phyloP scores from a whole-genome alignment of 768 basidiomycete species.

The Naganishia friedmannii region DNA sequence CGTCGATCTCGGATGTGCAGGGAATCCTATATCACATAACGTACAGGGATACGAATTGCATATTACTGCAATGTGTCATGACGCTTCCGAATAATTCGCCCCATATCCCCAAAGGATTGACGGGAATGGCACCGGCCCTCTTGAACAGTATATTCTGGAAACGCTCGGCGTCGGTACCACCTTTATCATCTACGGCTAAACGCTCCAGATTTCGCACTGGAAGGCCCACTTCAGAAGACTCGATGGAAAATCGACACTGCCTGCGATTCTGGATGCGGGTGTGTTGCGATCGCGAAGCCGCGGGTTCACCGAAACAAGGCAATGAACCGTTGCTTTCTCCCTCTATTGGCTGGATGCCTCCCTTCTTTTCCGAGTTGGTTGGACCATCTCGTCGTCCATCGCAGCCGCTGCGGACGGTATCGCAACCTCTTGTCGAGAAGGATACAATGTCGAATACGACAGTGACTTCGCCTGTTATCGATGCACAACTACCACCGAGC shows the following conservation, averaged over 20 bases:
- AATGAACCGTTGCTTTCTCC: constrained; percentile 2
- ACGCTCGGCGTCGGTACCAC: constrained; percentile 27
- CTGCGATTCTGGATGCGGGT: constrained; percentile 31
- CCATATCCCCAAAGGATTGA: neutral
- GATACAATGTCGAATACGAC: neutral
- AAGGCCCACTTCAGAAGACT: neutral
- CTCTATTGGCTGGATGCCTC: constrained; percentile 9
- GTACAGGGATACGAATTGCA: neutral
- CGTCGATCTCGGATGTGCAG: constrained; percentile 5
- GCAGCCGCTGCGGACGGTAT: neutral
- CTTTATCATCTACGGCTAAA: neutral
- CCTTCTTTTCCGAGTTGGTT: constrained; percentile 10
- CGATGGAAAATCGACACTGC: constrained; percentile 4
- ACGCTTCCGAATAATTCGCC: constrained; percentile 26
- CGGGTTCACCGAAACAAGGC: neutral
- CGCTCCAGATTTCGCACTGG: neutral
- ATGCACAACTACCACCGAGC: neutral
- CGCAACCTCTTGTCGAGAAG: neutral
- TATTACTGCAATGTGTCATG: constrained; percentile 31
- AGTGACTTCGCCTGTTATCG: neutral
- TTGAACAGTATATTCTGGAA: constrained; percentile 24
- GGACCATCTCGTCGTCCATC: neutral
- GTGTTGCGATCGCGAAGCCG: neutral
- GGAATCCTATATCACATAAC: constrained; percentile 48
- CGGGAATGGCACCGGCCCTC: constrained; percentile 6